Base-by-base conservation (phyloP, 2,329 filamentous ascomycete genomes). In the Hypoxylon sp. region DNA sequence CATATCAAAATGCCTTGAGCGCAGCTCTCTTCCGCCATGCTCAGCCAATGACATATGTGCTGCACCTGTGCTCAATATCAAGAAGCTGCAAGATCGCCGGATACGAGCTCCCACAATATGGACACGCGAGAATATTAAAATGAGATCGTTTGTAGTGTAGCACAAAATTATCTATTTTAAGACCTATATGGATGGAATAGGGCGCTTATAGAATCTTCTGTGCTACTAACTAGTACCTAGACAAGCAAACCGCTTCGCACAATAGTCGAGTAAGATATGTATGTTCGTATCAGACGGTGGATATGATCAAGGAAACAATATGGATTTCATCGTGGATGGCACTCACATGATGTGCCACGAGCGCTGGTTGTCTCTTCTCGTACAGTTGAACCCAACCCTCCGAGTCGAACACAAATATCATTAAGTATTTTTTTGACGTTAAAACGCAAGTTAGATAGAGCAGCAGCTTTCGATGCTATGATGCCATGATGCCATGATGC, bases 91-190 rank as follows among this genome's bases (percentile, higher is more conserved):
- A 22, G 35, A 20, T 46, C 57, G 22, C 54, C 49, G 49, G 49
- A 61, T 61, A 61, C 58, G 58, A 61, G 37, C 58, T 20, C 49
- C 27, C 35, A 42, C 27, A 40, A 61, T 50, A 50, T 37, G 17
- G 11, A 14, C 27, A 59, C 14, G 17, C 46, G 46, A 17, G 27
- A 30, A 30, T n/a, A 14, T 31, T 22, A 49, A 59, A 59, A 59
- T 42, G 33, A 48, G 55, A 49, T 37, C 33, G 31, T 33, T 31
- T 58, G 22, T 17, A 11, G 14, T n/a, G 46, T 50, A 50, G 46
- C 22, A 50, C 27, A 30, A 6, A 8, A 50, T 11, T 30, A 30
- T 31, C 46, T 50, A 50, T 44, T 44, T 22, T 22, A 44, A 11
- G 17, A 17, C 17, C 7, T 5, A 37, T 11, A 22, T 20, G 4